A percentile compares a stretch with the other conserved stretches of the same genome.
Conservation (phyloP, 371 early-diverging fungal species). For the Lichtheimia ramosa region DNA sequence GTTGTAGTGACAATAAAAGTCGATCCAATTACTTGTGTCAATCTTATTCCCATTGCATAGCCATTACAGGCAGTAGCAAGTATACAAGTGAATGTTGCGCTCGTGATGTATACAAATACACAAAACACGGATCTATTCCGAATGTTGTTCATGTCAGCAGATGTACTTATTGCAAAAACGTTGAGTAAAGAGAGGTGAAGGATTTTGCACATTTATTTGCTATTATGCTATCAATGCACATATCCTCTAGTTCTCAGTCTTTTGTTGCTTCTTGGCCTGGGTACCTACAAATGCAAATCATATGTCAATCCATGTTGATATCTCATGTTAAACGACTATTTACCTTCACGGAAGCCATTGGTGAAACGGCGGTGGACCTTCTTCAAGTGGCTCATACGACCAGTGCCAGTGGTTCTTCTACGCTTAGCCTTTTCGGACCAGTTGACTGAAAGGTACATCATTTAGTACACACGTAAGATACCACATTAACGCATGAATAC, state of each 20-base stretch:
- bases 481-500: background rate
- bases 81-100: no score
- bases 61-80: no score
- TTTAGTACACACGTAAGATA: background rate
- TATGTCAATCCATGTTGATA: background rate
- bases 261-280: conserved; percentile 59
- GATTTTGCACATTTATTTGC: background rate
- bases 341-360: conserved; percentile 96
- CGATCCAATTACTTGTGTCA: no score
- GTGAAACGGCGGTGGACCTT: conserved; percentile 89
- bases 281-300: conserved; percentile 27
- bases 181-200: no score
- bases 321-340: background rate
- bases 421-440: conserved; percentile 97
- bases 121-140: no score
- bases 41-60: no score
- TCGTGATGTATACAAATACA: no score
- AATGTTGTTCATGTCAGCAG: no score
- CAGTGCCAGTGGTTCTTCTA: conserved; percentile 98
- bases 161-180: no score
- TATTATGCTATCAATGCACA: background rate
- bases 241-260: conserved; percentile 20
- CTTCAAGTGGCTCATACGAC: conserved; percentile 98
- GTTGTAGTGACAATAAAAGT: no score
- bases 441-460: conserved; percentile 63